A percentile compares a stretch with the other conserved stretches of the same genome.
Evolutionary conservation across 768 basidiomycete species (phyloP).

Genomic region (Atractiella rhizophila): DNA sequence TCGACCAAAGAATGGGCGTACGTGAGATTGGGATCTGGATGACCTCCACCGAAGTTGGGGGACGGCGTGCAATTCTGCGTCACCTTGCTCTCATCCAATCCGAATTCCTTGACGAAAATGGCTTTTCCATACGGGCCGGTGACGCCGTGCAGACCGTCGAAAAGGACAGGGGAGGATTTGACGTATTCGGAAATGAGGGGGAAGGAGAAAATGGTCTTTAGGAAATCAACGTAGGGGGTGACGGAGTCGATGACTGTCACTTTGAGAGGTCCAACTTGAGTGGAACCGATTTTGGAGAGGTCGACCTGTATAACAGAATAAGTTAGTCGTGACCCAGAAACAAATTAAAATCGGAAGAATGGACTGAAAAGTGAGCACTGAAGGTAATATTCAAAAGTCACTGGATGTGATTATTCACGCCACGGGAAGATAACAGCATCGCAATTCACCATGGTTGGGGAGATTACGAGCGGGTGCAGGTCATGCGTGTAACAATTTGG

Average conservation of each 20-base stretch:
- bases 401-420: background rate
- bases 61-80: slow-evolving; percentile 75
- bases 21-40: slow-evolving; percentile 94
- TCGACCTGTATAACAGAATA: slow-evolving; percentile 33
- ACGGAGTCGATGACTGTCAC: slow-evolving; percentile 89
- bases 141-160: slow-evolving; percentile 88
- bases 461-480: background rate
- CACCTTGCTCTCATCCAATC: slow-evolving; percentile 41
- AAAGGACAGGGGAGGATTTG: slow-evolving; percentile 51
- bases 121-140: slow-evolving; percentile 86
- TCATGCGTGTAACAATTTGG: no score
- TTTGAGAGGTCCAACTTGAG: slow-evolving; percentile 51
- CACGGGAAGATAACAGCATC: no score
- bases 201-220: slow-evolving; percentile 85
- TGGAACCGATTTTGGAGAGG: slow-evolving; percentile 54
- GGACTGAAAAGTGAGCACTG: background rate
- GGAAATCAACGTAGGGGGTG: slow-evolving; percentile 53
- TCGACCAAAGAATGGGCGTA: slow-evolving; percentile 89
- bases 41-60: slow-evolving; percentile 90
- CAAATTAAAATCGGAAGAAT: background rate
- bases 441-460: background rate
- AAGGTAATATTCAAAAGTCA: background rate
- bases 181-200: slow-evolving; percentile 73
- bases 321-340: background rate
- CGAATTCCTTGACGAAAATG: slow-evolving; percentile 59